These are phyloP conservation scores for Eucalyptus curtisii DNA, from an alignment of 345 rosid genomes.

Conservation along the genomic window DNA sequence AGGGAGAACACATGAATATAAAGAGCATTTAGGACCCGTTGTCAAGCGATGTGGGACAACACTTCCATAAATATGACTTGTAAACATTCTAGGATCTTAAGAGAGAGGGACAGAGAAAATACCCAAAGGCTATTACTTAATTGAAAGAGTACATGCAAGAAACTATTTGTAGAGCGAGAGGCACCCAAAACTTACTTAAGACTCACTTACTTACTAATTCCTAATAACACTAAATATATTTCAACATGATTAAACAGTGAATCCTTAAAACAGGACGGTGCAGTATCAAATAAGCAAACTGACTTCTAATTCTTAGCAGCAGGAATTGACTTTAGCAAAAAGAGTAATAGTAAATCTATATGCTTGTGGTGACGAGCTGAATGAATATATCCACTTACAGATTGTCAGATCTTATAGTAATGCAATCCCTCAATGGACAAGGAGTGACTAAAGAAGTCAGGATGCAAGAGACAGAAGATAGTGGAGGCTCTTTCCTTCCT, in stretches of 20 bases:
- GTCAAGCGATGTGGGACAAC: neutral
- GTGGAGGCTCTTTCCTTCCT: constrained; percentile 54
- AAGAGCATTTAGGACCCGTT: neutral
- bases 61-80: neutral
- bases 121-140: neutral
- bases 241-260: neutral
- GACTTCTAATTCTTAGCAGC: neutral
- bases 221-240: neutral
- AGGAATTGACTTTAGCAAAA: neutral
- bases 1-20: neutral
- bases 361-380: neutral
- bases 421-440: constrained; percentile 81
- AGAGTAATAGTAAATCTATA: neutral
- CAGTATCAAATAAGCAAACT: neutral
- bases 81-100: neutral
- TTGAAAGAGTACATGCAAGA: neutral
- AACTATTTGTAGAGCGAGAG: neutral
- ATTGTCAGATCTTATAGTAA: constrained; percentile 44
- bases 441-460: constrained; percentile 72
- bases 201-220: neutral
- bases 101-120: neutral
- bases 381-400: constrained; percentile 31
- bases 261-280: neutral
- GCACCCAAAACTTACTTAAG: neutral
- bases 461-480: constrained; percentile 68